A percentile compares a stretch with the other conserved stretches of the same genome.
Conservation (phyloP, 2,329 filamentous ascomycete species). For the Fusarium sp. region DNA sequence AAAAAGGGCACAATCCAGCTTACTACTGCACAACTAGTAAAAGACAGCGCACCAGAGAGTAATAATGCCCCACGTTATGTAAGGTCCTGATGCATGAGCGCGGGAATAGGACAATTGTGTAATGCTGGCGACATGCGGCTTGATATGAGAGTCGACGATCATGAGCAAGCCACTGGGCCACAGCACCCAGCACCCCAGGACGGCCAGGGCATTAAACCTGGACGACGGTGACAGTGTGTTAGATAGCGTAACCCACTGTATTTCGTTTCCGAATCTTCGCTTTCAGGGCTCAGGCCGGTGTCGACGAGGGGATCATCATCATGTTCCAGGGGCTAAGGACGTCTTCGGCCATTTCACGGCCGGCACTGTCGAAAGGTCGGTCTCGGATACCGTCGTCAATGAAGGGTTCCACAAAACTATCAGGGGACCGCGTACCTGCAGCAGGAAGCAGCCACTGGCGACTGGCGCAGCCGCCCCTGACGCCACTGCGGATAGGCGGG, state of each 20-base stretch:
- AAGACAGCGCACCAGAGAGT: slow-evolving; percentile 13
- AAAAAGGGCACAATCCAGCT: slow-evolving; percentile 7
- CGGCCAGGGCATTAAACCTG: slow-evolving; percentile 16
- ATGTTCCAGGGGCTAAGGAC: neutral
- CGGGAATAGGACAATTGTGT: slow-evolving; percentile 22
- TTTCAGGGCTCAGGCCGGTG: slow-evolving; percentile 12
- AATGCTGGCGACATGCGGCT: slow-evolving; percentile 24
- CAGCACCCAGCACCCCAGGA: neutral
- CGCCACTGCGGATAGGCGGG: slow-evolving; percentile 37
- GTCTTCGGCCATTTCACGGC: slow-evolving; percentile 26
- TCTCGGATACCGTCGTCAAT: slow-evolving; percentile 13
- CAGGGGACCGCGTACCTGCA: slow-evolving; percentile 39
- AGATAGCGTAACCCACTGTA: slow-evolving; percentile 21
- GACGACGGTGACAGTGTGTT: slow-evolving; percentile 28
- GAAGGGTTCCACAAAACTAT: neutral
- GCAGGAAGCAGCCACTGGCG: slow-evolving; percentile 25
- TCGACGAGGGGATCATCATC: slow-evolving; percentile 4
- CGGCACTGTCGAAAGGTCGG: slow-evolving; percentile 19
- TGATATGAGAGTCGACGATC: slow-evolving; percentile 39
- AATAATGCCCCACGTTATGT: slow-evolving; percentile 33
- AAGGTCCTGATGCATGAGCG: slow-evolving; percentile 24
- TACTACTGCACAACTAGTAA: slow-evolving; percentile 27
- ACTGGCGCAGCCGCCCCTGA: slow-evolving; percentile 27
- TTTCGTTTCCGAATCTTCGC: slow-evolving; percentile 18
- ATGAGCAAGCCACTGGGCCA: slow-evolving; percentile 28